phyloP scores from a whole-genome alignment of 129 eudicot species.

The Helianthus annuus region HanXRQr2.0-SUNRISE NC_035448.2:40676129-40676628 shows the following conservation, averaged over 20 bases:
- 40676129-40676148: conserved; percentile 27
- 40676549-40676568: no score
- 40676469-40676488: conserved; percentile 24
- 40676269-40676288: conserved; percentile 19
- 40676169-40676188: conserved; percentile 2
- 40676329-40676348: conserved; percentile 7
- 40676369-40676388: neutral
- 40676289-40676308: conserved; percentile 17
- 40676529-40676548: conserved; percentile 12
- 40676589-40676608: no score
- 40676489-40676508: conserved; percentile 2
- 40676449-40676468: conserved; percentile 30
- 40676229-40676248: conserved; percentile 11
- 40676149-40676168: neutral
- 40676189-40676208: conserved; percentile 8
- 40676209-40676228: conserved; percentile 22
- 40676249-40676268: conserved; percentile 25
- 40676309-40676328: neutral
- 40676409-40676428: conserved; percentile 22
- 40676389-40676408: conserved; percentile 20
- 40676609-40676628: no score
- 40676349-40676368: conserved; percentile 15
- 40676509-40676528: conserved; percentile 17
- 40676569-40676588: no score
- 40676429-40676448: conserved; percentile 17